phyloP scores from a whole-genome alignment of 2,329 filamentous ascomycete genomes.

The Cercospora janseana region DNA sequence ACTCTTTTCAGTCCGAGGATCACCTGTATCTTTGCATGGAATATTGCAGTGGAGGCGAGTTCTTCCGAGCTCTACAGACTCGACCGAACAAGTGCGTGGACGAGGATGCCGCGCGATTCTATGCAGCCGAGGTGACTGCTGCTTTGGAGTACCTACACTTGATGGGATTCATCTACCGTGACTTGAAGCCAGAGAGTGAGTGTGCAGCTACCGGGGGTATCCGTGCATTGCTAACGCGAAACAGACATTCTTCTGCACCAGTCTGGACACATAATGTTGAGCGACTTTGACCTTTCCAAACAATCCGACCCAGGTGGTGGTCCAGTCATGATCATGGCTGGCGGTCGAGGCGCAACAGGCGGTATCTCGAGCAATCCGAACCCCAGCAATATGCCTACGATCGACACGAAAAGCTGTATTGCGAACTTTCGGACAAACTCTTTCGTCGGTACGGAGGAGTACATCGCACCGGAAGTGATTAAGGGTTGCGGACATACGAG shows the following conservation, averaged over 20 bases:
- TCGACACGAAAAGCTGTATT: constrained; percentile 97
- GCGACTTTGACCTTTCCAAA: constrained; percentile 97
- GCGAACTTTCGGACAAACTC: constrained; percentile 98
- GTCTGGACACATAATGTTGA: constrained; percentile 99
- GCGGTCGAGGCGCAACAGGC: constrained; percentile 60
- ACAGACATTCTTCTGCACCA: constrained; percentile 94
- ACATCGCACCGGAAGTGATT: constrained; percentile 97
- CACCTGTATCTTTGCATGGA: constrained; percentile 99
- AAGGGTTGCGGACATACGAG: constrained; percentile 98
- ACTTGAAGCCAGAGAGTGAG: constrained; percentile 94
- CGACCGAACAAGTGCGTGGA: constrained; percentile 95
- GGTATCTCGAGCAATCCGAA: constrained; percentile 66
- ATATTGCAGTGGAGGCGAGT: constrained; percentile 97
- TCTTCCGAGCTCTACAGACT: constrained; percentile 94
- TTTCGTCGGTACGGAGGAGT: constrained; percentile 97
- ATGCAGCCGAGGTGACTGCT: constrained; percentile 94
- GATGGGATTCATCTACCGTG: constrained; percentile 99
- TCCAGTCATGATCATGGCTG: constrained; percentile 88
- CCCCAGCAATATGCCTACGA: constrained; percentile 78
- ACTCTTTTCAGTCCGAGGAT: constrained; percentile 98
- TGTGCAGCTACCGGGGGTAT: constrained; percentile 24
- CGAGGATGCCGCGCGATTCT: constrained; percentile 95
- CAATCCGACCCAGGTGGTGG: constrained; percentile 94
- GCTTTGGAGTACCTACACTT: constrained; percentile 94
- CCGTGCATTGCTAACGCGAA: not conserved